These are phyloP conservation scores for Arabis hirsuta DNA, from an alignment of 345 rosid species.

Conservation along the genomic window DNA sequence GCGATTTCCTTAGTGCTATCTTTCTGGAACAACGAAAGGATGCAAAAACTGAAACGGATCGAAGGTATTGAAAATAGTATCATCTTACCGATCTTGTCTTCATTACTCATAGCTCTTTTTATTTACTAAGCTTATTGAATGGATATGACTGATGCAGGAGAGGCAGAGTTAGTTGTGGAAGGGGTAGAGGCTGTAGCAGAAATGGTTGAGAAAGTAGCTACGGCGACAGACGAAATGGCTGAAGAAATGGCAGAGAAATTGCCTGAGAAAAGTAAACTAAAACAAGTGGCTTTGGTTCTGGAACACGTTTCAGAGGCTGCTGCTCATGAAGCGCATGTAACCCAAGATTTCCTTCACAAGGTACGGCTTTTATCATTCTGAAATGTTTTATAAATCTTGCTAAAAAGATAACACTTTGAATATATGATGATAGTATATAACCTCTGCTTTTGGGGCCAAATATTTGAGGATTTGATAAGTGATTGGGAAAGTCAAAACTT, in stretches of 20 bases:
- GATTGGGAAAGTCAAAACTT: conserved; percentile 6
- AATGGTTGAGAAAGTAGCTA: conserved; percentile 57
- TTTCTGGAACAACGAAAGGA: conserved; percentile 55
- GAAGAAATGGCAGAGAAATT: conserved; percentile 55
- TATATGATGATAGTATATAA: neutral
- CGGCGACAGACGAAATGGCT: conserved; percentile 42
- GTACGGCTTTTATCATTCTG: conserved; percentile 35
- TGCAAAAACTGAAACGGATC: conserved; percentile 49
- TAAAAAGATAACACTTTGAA: neutral
- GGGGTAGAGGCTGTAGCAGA: conserved; percentile 53
- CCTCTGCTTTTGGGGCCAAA: conserved; percentile 7
- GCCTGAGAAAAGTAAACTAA: conserved; percentile 57
- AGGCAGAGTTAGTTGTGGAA: conserved; percentile 51
- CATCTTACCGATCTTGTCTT: neutral
- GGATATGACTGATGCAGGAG: conserved; percentile 42
- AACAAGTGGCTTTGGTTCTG: conserved; percentile 56
- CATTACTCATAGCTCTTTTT: neutral
- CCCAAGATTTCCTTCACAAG: conserved; percentile 59
- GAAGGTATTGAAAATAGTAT: conserved; percentile 52
- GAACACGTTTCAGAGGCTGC: conserved; percentile 64
- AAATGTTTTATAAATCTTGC: neutral
- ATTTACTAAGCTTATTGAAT: neutral
- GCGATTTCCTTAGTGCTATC: conserved; percentile 54
- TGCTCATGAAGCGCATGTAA: conserved; percentile 63
- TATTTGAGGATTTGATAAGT: neutral